phyloP scores from a whole-genome alignment of 192 early-diverging fungal species.

The Anaeromyces robustus region DNA sequence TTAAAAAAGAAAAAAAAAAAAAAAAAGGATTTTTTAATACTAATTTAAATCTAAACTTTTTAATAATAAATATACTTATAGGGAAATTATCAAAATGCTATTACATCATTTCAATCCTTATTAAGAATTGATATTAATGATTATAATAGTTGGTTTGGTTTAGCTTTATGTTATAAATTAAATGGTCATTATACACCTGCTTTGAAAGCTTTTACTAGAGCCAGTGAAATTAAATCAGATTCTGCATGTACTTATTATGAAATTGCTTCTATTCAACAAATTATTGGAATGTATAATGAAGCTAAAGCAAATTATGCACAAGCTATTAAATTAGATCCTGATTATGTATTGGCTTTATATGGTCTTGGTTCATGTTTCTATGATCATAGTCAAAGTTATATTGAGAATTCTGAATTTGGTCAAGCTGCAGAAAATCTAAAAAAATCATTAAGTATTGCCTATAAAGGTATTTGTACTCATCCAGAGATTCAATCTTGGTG shows the following conservation, averaged over 20 bases:
- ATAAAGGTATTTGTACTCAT: neutral
- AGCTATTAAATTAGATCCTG: neutral
- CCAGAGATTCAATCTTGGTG: neutral
- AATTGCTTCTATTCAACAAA: neutral
- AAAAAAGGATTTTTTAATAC: too few relatives aligned
- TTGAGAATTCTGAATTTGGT: neutral
- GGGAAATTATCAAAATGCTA: neutral
- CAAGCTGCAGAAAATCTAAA: neutral
- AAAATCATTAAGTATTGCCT: neutral
- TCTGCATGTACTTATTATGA: neutral
- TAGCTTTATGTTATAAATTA: neutral
- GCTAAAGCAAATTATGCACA: neutral
- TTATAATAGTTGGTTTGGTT: neutral
- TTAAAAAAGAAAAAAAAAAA: too few relatives aligned
- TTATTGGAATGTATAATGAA: neutral
- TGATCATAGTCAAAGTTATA: neutral
- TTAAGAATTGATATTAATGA: neutral
- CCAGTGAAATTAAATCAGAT: neutral
- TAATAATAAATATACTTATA: neutral
- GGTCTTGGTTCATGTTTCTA: neutral
- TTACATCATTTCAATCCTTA: neutral
- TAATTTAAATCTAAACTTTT: too few relatives aligned
- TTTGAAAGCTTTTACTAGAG: neutral
- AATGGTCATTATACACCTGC: neutral
- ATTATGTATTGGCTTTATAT: neutral